A percentile compares a stretch with the other conserved stretches of the same genome.
These are phyloP conservation scores for Arxiozyma heterogenica DNA, from an alignment of 1,139 yeast species.

Conservation along the genomic window DNA sequence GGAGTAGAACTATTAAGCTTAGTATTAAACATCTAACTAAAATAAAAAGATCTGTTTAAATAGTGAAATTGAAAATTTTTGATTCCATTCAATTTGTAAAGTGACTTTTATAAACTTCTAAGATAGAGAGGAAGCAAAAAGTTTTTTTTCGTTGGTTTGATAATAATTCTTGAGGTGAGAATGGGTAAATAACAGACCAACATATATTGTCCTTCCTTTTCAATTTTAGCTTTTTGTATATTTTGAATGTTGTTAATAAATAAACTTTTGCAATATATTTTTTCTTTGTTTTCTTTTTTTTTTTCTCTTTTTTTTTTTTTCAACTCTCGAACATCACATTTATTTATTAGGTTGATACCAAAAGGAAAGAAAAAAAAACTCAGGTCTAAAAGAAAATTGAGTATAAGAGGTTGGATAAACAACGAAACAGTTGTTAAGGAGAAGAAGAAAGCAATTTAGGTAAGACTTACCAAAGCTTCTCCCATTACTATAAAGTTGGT, in stretches of 20 bases:
- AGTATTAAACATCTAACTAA: background rate
- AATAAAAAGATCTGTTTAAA: too few relatives aligned
- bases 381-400: background rate
- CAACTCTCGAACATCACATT: background rate
- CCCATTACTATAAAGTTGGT: too few relatives aligned
- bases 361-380: too few relatives aligned
- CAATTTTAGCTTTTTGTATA: too few relatives aligned
- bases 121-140: background rate
- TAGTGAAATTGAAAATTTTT: background rate
- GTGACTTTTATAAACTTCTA: background rate
- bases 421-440: too few relatives aligned
- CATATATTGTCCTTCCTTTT: background rate
- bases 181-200: background rate
- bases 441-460: too few relatives aligned
- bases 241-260: background rate
- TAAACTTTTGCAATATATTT: background rate
- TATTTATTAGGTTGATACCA: background rate
- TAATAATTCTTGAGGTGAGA: too few relatives aligned
- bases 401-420: background rate
- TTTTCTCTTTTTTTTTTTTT: too few relatives aligned
- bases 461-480: too few relatives aligned
- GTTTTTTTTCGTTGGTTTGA: background rate
- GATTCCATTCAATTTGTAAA: background rate
- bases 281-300: background rate
- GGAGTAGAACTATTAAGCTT: constrained; percentile 25